A percentile compares a stretch with the other conserved stretches of the same genome.
phyloP scores from a whole-genome alignment of 768 basidiomycete genomes.

The Wakefieldia striispora region DNA sequence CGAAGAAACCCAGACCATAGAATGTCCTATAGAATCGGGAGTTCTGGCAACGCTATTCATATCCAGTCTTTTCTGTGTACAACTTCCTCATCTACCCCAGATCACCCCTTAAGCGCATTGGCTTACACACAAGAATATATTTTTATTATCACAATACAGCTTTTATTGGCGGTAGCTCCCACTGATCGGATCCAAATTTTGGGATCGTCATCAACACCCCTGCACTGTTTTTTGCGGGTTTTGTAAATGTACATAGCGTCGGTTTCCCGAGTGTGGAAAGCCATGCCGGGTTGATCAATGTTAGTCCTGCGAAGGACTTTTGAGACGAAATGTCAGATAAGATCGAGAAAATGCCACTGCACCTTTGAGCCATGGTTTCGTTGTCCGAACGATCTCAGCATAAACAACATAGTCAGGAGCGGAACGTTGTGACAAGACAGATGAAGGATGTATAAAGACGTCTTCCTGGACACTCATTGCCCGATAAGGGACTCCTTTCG shows the following conservation, averaged over 20 bases:
- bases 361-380: constrained; percentile 81
- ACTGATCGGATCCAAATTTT: constrained; percentile 78
- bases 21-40: neutral
- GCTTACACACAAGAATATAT: constrained; percentile 13
- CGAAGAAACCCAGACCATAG: constrained; percentile 47
- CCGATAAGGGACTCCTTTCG: constrained; percentile 79
- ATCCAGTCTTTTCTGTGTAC: neutral
- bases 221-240: constrained; percentile 67
- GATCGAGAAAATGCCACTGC: constrained; percentile 8
- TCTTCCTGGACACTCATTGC: constrained; percentile 81
- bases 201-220: constrained; percentile 77
- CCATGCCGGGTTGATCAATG: constrained; percentile 87
- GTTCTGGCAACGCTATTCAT: neutral
- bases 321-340: constrained; percentile 1
- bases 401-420: constrained; percentile 89
- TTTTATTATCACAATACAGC: constrained; percentile 20
- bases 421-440: constrained; percentile 60
- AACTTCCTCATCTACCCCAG: constrained; percentile 1
- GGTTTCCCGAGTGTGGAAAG: constrained; percentile 73
- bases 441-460: constrained; percentile 90
- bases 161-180: constrained; percentile 75
- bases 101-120: constrained; percentile 8
- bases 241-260: constrained; percentile 87
- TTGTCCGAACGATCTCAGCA: constrained; percentile 77
- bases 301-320: constrained; percentile 53